A percentile compares a stretch with the other conserved stretches of the same genome.
Evolutionary conservation across 306 rosid genomes (phyloP).

Genomic region (Herpetospermum pedunculosum): DNA sequence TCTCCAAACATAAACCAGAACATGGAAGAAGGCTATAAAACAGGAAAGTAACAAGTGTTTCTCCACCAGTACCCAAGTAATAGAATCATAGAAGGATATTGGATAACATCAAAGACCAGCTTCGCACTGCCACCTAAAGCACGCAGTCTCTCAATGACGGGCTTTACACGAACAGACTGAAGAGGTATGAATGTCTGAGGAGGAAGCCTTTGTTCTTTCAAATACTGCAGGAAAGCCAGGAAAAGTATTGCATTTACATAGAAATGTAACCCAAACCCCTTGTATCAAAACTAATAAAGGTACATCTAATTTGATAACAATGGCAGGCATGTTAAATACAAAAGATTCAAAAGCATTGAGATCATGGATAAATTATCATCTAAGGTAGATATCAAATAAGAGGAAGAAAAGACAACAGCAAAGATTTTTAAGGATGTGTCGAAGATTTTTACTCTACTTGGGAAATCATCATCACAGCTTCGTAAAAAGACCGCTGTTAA

Average conservation of each 20-base stretch:
- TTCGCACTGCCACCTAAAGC: conserved; percentile 72
- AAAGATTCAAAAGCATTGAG: neutral
- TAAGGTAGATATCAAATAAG: neutral
- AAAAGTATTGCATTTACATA: conserved; percentile 14
- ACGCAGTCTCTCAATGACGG: conserved; percentile 84
- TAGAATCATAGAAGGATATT: conserved; percentile 58
- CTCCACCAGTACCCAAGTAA: neutral
- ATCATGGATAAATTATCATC: neutral
- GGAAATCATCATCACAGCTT: too few species aligned
- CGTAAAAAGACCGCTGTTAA: too few species aligned
- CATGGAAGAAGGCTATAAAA: neutral
- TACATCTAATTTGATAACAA: neutral
- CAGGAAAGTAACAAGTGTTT: neutral
- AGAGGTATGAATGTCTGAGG: conserved; percentile 99
- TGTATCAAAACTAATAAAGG: neutral
- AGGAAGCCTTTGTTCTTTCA: conserved; percentile 99
- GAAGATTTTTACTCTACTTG: neutral
- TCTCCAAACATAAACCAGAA: neutral
- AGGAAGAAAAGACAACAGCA: neutral
- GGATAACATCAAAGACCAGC: conserved; percentile 84
- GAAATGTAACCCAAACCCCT: neutral
- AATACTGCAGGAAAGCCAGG: conserved; percentile 55
- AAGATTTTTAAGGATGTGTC: neutral
- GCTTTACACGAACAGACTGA: conserved; percentile 90
- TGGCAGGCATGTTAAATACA: neutral